Base-by-base conservation (phyloP, 164 flowering plant genomes). In the Vitis amurensis region DNA sequence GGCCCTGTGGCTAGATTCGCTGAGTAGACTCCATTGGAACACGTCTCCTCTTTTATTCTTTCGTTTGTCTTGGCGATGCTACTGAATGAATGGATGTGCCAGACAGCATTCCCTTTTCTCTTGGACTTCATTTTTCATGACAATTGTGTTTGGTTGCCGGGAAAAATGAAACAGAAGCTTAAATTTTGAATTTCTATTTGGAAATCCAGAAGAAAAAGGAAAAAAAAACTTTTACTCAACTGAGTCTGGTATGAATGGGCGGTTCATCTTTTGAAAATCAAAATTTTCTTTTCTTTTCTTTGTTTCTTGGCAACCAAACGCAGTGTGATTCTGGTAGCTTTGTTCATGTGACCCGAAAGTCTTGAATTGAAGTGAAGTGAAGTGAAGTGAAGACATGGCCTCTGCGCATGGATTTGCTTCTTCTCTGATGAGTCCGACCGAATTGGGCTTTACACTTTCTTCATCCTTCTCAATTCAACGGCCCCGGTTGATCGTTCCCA, bases 341-440 rank as follows among this genome's bases (percentile, higher is more conserved):
- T 50, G 49, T 16, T 57, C 51, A 56, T 31, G 17, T 23, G 64
- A 60, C 9, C 56, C 27, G 47, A 16, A 61, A 51, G 10, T 23
- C 9, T 50, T 61, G 44, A 37, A 37, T 37, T 37, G 44, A 37
- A 37, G 44, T 37, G 44, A 37, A 31, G 44, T 31, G 44, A 59
- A 59, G 27, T 4, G 55, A 48, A 59, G 13, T 0, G 15, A 48
- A 58, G 58, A 68, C 51, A 81, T 83, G 86, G 79, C 75, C 8
- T 74, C 67, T 17, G 73, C 71, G 44, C 64, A 57, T 48, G 72
- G 75, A 4, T 66, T 79, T 51, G 58, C 79, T 76, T 68, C 74
- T 49, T 13, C 44, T 37, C 44, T 37, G 44, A 37, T 37, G 44
- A 37, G 44, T 37, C 7, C 61, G 23, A 70, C 69, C 8, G 51